Evolutionary conservation across 2,329 filamentous ascomycete genomes (phyloP).

Genomic region (Thielaviopsis punctulata): DNA sequence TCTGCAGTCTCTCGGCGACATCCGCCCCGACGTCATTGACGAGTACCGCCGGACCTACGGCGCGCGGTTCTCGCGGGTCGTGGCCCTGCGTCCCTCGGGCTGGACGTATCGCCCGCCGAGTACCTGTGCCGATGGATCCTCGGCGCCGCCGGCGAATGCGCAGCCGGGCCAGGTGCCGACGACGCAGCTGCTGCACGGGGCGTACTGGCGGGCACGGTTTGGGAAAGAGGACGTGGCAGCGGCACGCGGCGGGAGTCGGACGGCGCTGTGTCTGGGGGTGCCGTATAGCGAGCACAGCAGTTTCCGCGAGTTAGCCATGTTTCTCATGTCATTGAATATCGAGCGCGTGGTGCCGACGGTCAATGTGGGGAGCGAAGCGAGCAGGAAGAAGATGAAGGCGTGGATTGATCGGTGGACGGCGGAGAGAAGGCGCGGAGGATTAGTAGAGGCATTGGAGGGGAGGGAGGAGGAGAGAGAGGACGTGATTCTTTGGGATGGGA

Average conservation of each 20-base stretch:
- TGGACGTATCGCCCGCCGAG: slow-evolving; percentile 77
- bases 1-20: slow-evolving; percentile 93
- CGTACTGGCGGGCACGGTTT: slow-evolving; percentile 63
- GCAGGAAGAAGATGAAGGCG: slow-evolving; percentile 41
- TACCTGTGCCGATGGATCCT: slow-evolving; percentile 1
- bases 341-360: slow-evolving; percentile 88
- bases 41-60: slow-evolving; percentile 73
- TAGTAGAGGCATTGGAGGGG: slow-evolving; percentile 28
- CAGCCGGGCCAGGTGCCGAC: slow-evolving; percentile 33
- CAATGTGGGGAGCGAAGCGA: slow-evolving; percentile 49
- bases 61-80: slow-evolving; percentile 66
- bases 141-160: slow-evolving; percentile 18
- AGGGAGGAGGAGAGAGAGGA: slow-evolving; percentile 18
- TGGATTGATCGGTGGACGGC: slow-evolving; percentile 47
- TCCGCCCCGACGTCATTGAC: slow-evolving; percentile 74
- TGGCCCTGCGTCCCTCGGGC: slow-evolving; percentile 82
- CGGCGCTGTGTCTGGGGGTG: slow-evolving; percentile 80
- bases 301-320: slow-evolving; percentile 86
- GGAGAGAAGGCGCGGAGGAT: slow-evolving; percentile 38
- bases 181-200: slow-evolving; percentile 34
- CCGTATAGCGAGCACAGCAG: slow-evolving; percentile 94
- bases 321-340: slow-evolving; percentile 72
- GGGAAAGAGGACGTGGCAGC: slow-evolving; percentile 54
- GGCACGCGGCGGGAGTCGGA: slow-evolving; percentile 66
- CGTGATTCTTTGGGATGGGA: slow-evolving; percentile 23